Percentiles rank a stretch among this genome's conserved stretches.
These are phyloP conservation scores for Alternaria hordeiaustralica DNA, from an alignment of 2,329 filamentous ascomycete species.

Conservation along the genomic window DNA sequence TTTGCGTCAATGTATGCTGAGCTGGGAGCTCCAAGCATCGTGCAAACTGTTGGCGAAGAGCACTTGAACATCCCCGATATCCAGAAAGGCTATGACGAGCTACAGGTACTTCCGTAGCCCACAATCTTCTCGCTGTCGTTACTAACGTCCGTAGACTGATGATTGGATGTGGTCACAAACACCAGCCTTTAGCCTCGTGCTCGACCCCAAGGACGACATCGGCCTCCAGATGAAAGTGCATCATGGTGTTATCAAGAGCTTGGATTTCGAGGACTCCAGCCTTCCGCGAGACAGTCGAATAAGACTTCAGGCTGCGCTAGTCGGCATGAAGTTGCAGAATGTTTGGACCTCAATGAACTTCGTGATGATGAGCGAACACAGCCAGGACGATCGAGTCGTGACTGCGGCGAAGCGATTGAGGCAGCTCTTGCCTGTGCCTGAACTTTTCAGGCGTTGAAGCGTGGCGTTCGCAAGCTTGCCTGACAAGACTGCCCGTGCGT, in stretches of 20 bases:
- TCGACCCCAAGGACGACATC: conserved; percentile 56
- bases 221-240: conserved; percentile 48
- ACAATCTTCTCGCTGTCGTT: neutral
- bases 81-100: conserved; percentile 65
- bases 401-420: conserved; percentile 27
- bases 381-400: conserved; percentile 18
- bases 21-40: conserved; percentile 46
- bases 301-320: conserved; percentile 23
- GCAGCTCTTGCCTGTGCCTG: conserved; percentile 30
- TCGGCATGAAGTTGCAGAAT: conserved; percentile 58
- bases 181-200: conserved; percentile 74
- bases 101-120: conserved; percentile 58
- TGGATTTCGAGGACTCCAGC: conserved; percentile 40
- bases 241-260: conserved; percentile 63
- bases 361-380: conserved; percentile 21
- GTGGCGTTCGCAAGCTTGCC: neutral
- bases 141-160: conserved; percentile 58
- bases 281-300: conserved; percentile 15
- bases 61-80: conserved; percentile 62
- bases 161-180: conserved; percentile 88
- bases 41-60: conserved; percentile 60
- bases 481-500: neutral
- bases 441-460: conserved; percentile 14
- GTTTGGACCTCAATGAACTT: conserved; percentile 51
- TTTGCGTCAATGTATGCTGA: conserved; percentile 72